Conservation (phyloP, 805 yeast genomes). For the Candida pini region DNA sequence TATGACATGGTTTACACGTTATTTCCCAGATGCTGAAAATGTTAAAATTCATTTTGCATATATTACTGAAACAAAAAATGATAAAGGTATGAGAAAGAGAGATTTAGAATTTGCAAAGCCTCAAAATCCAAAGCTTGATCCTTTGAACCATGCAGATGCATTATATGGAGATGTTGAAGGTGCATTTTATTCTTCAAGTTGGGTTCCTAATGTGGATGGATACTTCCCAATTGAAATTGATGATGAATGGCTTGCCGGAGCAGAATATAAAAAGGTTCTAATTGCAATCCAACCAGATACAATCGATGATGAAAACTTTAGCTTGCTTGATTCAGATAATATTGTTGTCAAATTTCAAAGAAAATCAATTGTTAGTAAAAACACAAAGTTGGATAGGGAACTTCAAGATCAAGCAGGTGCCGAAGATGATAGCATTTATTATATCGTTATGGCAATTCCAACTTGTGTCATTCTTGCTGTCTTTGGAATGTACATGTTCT, state of each 20-base stretch:
- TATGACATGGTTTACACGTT: conserved; percentile 73
- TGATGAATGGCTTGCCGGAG: conserved; percentile 59
- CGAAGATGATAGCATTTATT: conserved; percentile 40
- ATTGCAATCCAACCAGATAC: conserved; percentile 71
- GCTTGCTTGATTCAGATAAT: conserved; percentile 36
- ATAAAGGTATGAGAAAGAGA: conserved; percentile 51
- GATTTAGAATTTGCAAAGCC: conserved; percentile 17
- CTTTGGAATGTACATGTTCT: conserved; percentile 59
- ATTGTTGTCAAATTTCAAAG: conserved; percentile 42
- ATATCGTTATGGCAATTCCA: conserved; percentile 64
- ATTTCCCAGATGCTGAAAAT: conserved; percentile 52
- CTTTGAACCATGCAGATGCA: conserved; percentile 5
- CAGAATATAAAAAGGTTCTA: conserved; percentile 48
- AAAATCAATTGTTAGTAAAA: conserved; percentile 50
- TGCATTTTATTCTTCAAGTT: conserved; percentile 61
- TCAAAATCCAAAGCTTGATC: conserved; percentile 16
- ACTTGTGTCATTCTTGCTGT: conserved; percentile 56
- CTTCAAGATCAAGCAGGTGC: conserved; percentile 36
- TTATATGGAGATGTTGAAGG: conserved; percentile 28
- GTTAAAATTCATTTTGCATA: conserved; percentile 66
- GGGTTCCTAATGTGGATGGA: conserved; percentile 62
- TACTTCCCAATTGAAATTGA: conserved; percentile 54
- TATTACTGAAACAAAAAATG: conserved; percentile 48
- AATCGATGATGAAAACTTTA: conserved; percentile 61
- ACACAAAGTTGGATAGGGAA: conserved; percentile 28